Base-by-base conservation (phyloP, 345 rosid genomes). In the Noccaea bulbosa region DNA sequence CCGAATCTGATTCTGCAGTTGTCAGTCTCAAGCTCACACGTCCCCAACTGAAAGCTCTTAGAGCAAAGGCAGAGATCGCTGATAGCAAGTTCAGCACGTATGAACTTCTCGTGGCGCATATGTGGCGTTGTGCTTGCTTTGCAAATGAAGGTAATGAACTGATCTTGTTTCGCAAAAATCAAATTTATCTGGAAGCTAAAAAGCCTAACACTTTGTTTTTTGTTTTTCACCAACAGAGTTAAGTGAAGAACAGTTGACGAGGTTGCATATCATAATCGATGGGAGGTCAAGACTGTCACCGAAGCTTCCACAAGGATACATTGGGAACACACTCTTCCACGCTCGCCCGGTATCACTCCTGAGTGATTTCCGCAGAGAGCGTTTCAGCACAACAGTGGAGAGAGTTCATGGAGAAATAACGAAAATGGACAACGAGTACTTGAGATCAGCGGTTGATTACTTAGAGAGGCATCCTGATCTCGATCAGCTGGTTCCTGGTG, bases 241-340 rank as follows among this genome's bases (percentile, higher is more conserved):
- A 24, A 35, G 58, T 14, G 55, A 71, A 43, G 69, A 74, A 16
- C 75, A 82, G 45, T 41, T 41, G 22, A 74, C 71, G 3, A 74
- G 76, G 65, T 50, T 82, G 62, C 78, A 78, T 72, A 68, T 78
- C 27, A 73, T 72, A 12, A 6, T 73, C 9, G 70, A 83, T 59
- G 88, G 88, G 33, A 74, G 85, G 34, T 61, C 79, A 11, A 74
- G 83, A 54, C 67, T 84, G 48, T 32, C 4, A 10, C 88, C 90
- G 0, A 67, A 81, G 11, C 60, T 85, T 4, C 85, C 88, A 11
- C 35, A 66, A 3, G 77, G 82, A 8, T 84, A 77, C 61, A 59
- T 83, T 5, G 85, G 90, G 15, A 83, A 85, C 15, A 82, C 64
- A 4, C 32, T 81, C 11, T 83, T 80, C 41, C 69, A 61, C 2